Conservation (phyloP, 2,329 filamentous ascomycete genomes). For the Colletotrichum musae region DNA sequence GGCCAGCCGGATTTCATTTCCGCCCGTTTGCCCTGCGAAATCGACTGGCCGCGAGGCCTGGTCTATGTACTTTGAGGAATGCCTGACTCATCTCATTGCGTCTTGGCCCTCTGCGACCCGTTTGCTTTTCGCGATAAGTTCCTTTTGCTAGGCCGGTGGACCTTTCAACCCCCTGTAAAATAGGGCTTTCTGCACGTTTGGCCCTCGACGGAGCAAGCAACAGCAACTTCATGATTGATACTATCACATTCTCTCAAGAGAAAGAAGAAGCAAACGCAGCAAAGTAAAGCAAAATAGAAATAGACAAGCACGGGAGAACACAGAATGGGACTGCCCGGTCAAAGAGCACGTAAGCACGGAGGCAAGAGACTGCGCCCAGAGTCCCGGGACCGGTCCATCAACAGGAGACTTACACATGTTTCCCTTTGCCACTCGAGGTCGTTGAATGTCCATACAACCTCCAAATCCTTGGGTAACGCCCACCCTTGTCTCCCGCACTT, state of each 20-base stretch:
- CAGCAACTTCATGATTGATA: not conserved
- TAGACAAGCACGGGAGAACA: not conserved
- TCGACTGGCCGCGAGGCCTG: slow-evolving; percentile 21
- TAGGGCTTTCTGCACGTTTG: slow-evolving; percentile 36
- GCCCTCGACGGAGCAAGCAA: slow-evolving; percentile 22
- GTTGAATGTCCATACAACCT: not conserved
- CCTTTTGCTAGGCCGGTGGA: slow-evolving; percentile 11
- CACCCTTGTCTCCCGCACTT: slow-evolving; percentile 37
- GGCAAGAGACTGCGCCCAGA: not conserved
- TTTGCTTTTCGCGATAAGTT: slow-evolving; percentile 26
- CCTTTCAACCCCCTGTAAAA: slow-evolving; percentile 30
- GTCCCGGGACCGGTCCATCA: slow-evolving; percentile 17
- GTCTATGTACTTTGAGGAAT: slow-evolving; percentile 9
- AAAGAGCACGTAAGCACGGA: not conserved
- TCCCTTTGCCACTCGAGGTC: slow-evolving; percentile 11
- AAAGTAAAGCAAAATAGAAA: not conserved
- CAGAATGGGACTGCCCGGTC: not conserved
- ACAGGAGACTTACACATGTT: slow-evolving; percentile 39
- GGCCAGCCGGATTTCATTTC: slow-evolving; percentile 22
- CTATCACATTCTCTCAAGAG: not conserved
- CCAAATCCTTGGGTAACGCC: slow-evolving; percentile 11
- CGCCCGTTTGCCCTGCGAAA: slow-evolving; percentile 27
- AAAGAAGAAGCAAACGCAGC: not conserved
- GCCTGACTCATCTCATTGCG: slow-evolving; percentile 36
- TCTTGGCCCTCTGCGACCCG: slow-evolving; percentile 17